Evolutionary conservation across 2,329 filamentous ascomycete genomes (phyloP).

Genomic region (Fonsecaea pedrosoi): DNA sequence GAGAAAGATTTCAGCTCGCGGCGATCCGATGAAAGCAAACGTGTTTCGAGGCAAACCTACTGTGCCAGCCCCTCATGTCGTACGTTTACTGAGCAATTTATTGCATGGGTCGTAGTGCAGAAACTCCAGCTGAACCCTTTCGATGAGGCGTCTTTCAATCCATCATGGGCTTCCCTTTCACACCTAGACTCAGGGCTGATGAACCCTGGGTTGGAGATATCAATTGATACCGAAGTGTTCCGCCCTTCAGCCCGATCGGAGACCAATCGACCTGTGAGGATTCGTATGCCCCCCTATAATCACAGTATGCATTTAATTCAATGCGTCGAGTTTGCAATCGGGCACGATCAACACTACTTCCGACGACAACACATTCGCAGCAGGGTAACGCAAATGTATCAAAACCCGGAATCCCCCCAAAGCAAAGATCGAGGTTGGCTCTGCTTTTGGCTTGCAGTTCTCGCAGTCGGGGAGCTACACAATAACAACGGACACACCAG

Average conservation of each 20-base stretch:
- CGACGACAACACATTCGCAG: constrained; percentile 25
- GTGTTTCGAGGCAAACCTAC: constrained; percentile 23
- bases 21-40: constrained; percentile 23
- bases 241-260: constrained; percentile 14
- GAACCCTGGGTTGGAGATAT: constrained; percentile 28
- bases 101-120: constrained; percentile 22
- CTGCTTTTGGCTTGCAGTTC: constrained; percentile 30
- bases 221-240: constrained; percentile 26
- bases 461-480: constrained; percentile 30
- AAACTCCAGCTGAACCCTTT: constrained; percentile 17
- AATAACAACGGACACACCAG: constrained; percentile 11
- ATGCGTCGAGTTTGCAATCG: constrained; percentile 25
- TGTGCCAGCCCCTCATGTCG: constrained; percentile 26
- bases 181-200: constrained; percentile 21
- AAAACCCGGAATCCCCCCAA: constrained; percentile 26
- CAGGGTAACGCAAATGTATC: constrained; percentile 28
- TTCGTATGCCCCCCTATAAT: constrained; percentile 31
- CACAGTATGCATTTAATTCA: constrained; percentile 31
- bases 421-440: constrained; percentile 34
- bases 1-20: constrained; percentile 38
- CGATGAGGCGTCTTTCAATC: constrained; percentile 27
- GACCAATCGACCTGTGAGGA: constrained; percentile 21
- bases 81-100: constrained; percentile 29
- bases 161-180: constrained; percentile 23
- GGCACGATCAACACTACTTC: constrained; percentile 30